Evolutionary conservation across 805 yeast species (phyloP).

Genomic region (Cephaloascus albidus): DNA sequence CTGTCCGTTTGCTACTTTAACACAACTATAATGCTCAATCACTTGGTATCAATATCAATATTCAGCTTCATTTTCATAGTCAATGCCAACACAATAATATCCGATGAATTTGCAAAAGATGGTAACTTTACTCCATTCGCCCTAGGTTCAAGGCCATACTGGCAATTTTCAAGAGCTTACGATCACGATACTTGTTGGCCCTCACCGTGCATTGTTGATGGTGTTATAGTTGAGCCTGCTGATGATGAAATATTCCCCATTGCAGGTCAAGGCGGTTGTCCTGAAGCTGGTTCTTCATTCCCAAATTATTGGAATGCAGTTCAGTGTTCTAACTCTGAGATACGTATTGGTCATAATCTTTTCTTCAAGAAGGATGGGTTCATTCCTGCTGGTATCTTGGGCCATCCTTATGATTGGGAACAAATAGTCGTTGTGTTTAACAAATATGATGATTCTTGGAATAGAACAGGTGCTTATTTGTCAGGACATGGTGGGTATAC

Average conservation of each 20-base stretch:
- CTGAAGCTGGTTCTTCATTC: not conserved
- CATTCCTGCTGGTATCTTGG: not conserved
- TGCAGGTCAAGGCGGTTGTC: slow-evolving; percentile 1
- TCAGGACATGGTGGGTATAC: not conserved
- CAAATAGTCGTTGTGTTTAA: not conserved
- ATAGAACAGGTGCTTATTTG: not conserved
- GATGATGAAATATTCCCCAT: not conserved
- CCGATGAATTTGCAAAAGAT: not conserved
- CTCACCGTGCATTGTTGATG: not conserved
- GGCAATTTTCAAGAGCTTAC: not conserved
- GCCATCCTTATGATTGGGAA: slow-evolving; percentile 1
- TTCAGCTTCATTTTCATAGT: not conserved
- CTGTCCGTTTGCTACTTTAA: too few species aligned
- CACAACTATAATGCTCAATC: too few species aligned
- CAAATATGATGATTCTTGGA: not conserved
- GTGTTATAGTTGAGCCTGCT: not conserved
- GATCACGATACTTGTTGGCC: slow-evolving; percentile 1
- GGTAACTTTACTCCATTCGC: not conserved
- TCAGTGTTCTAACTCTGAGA: not conserved
- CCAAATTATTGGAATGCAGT: not conserved
- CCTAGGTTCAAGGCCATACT: not conserved
- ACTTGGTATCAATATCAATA: too few species aligned
- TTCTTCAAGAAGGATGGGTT: slow-evolving; percentile 1
- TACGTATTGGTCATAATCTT: not conserved
- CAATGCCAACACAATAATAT: not conserved